These are phyloP conservation scores for Trypanosoma vivax DNA, from an alignment of 208 protist genomes.

Conservation along the genomic window DNA sequence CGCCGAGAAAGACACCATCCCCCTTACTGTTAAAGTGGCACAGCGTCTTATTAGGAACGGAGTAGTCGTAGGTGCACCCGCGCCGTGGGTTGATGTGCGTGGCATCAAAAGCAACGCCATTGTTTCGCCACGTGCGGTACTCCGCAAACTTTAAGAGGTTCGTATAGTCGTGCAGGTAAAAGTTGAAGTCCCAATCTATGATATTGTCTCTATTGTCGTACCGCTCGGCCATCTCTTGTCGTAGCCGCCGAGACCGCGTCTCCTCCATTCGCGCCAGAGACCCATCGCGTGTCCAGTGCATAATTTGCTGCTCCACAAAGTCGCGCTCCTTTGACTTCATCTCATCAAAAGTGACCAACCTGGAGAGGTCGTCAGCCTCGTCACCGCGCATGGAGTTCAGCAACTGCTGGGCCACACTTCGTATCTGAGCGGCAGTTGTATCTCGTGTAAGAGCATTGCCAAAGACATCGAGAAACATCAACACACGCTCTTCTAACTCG, in stretches of 20 bases:
- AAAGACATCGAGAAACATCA: conserved; percentile 89
- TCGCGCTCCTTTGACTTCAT: conserved; percentile 87
- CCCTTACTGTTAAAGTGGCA: conserved; percentile 76
- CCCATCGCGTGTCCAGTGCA: conserved; percentile 61
- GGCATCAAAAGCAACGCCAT: conserved; percentile 78
- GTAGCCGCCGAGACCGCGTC: conserved; percentile 61
- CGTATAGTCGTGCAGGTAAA: conserved; percentile 76
- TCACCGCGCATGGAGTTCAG: conserved; percentile 31
- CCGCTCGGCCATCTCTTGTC: conserved; percentile 87
- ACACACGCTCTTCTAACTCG: conserved; percentile 82
- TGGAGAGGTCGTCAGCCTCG: conserved; percentile 25
- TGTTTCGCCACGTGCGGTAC: conserved; percentile 86
- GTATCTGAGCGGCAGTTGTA: conserved; percentile 62
- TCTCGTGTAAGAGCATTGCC: conserved; percentile 76
- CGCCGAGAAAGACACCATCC: conserved; percentile 60
- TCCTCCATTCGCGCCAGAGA: conserved; percentile 42
- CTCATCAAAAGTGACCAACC: conserved; percentile 46
- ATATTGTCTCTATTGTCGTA: conserved; percentile 90
- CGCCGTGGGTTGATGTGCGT: conserved; percentile 81
- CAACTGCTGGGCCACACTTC: conserved; percentile 60
- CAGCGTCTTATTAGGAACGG: conserved; percentile 79
- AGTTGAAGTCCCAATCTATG: conserved; percentile 92
- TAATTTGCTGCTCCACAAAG: conserved; percentile 80
- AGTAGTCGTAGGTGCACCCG: conserved; percentile 74
- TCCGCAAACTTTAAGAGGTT: conserved; percentile 85